Percentiles rank a stretch among this genome's conserved stretches.
These are phyloP conservation scores for Speleostelium caveatum DNA, from an alignment of 78 protist species.

Conservation along the genomic window DNA sequence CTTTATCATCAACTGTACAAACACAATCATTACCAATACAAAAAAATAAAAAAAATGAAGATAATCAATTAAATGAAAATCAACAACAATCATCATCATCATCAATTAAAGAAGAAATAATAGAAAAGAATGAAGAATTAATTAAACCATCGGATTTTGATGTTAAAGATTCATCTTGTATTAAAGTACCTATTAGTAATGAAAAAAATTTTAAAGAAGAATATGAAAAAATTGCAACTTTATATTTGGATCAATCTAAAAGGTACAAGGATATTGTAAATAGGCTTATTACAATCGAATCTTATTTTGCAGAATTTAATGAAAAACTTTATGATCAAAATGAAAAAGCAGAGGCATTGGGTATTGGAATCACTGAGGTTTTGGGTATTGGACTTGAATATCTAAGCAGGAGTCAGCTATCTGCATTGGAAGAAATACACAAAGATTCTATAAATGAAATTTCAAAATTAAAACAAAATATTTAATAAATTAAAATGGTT, in stretches of 20 bases:
- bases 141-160: background rate
- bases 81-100: background rate
- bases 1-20: background rate
- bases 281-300: constrained; percentile 30
- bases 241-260: constrained; percentile 34
- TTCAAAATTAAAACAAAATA: background rate
- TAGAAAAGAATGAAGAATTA: too few species aligned
- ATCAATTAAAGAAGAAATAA: background rate
- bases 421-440: constrained; percentile 26
- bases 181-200: background rate
- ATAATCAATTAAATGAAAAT: background rate
- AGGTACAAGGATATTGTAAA: constrained; percentile 22
- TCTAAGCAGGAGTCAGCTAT: constrained; percentile 20
- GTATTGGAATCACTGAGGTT: constrained; percentile 58
- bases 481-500: too few species aligned
- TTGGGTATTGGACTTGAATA: constrained; percentile 31
- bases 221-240: constrained; percentile 27
- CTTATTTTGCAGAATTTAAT: constrained; percentile 30
- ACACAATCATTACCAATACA: background rate
- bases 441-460: constrained; percentile 30
- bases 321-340: constrained; percentile 20
- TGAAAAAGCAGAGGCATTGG: constrained; percentile 67
- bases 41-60: background rate
- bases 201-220: constrained; percentile 45
- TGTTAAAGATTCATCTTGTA: background rate